Percentiles rank a stretch among this genome's conserved stretches.
phyloP scores from a whole-genome alignment of 768 basidiomycete species.

The Lepiota venenata region DNA sequence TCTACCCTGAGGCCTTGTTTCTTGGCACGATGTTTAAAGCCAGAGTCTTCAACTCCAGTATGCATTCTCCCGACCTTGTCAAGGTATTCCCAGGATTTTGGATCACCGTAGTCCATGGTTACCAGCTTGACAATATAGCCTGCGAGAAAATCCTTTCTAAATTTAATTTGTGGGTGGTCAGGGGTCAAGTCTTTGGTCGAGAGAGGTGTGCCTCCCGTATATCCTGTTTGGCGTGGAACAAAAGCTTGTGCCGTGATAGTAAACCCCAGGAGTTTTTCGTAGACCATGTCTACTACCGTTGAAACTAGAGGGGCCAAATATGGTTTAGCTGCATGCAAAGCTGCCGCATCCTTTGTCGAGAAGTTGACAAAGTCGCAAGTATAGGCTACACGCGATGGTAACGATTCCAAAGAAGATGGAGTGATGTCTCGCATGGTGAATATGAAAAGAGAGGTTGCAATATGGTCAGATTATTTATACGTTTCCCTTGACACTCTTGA shows the following conservation, averaged over 20 bases:
- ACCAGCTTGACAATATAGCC: slow-evolving; percentile 33
- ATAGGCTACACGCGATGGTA: slow-evolving; percentile 39
- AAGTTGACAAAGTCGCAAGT: slow-evolving; percentile 44
- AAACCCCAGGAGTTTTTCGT: slow-evolving; percentile 39
- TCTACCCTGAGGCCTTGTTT: slow-evolving; percentile 34
- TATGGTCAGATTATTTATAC: neutral
- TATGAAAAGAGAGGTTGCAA: slow-evolving; percentile 7
- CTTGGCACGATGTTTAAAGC: neutral
- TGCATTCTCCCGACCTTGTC: slow-evolving; percentile 50
- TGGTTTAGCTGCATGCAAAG: slow-evolving; percentile 36
- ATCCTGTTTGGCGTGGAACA: slow-evolving; percentile 36
- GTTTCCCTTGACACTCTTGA: neutral
- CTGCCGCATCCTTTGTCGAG: slow-evolving; percentile 35
- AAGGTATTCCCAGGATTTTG: slow-evolving; percentile 41
- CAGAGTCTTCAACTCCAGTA: slow-evolving; percentile 26
- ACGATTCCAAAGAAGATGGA: slow-evolving; percentile 24
- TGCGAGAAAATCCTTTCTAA: slow-evolving; percentile 38
- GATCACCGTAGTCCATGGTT: slow-evolving; percentile 40
- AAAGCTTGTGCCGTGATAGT: slow-evolving; percentile 39
- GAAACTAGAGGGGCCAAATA: slow-evolving; percentile 42
- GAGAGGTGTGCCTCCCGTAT: slow-evolving; percentile 34
- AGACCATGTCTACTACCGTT: slow-evolving; percentile 39
- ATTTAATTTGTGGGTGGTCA: slow-evolving; percentile 44
- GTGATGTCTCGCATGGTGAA: slow-evolving; percentile 24
- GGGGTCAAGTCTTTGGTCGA: slow-evolving; percentile 35